Conservation (phyloP, 2,329 filamentous ascomycete genomes). For the Colletotrichum melonis region DNA sequence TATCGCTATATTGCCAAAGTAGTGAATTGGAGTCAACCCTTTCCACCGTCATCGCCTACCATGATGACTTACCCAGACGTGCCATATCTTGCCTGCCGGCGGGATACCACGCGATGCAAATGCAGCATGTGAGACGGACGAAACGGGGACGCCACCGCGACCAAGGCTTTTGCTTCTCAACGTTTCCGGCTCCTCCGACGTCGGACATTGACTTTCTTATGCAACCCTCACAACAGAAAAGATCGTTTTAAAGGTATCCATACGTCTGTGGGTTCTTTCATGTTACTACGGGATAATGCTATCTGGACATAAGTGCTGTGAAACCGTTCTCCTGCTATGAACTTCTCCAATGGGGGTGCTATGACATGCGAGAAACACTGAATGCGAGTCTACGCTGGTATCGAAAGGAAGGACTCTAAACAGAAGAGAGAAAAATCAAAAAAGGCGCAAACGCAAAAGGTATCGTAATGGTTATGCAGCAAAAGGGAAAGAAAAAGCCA, state of each 20-base stretch:
- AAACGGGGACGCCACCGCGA: background rate
- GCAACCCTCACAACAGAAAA: background rate
- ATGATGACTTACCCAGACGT: no score
- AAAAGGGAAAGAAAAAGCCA: background rate
- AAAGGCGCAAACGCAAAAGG: background rate
- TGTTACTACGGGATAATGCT: no score
- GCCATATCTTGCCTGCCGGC: no score
- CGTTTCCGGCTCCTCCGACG: background rate
- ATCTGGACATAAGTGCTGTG: background rate
- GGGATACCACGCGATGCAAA: no score
- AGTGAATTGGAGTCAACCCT: no score
- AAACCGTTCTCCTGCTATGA: background rate
- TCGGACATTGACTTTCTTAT: background rate
- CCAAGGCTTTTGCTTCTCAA: background rate
- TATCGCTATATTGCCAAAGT: no score
- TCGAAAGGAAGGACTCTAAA: background rate
- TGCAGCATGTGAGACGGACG: no score
- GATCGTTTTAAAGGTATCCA: background rate
- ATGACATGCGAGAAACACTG: background rate
- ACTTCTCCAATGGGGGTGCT: background rate
- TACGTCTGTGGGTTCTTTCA: background rate
- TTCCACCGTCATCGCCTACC: no score
- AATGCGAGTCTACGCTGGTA: conserved; percentile 23
- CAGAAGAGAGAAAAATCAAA: background rate
- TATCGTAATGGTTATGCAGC: background rate